phyloP scores from a whole-genome alignment of 2,329 filamentous ascomycete genomes.

The Daldinia sp. region DNA sequence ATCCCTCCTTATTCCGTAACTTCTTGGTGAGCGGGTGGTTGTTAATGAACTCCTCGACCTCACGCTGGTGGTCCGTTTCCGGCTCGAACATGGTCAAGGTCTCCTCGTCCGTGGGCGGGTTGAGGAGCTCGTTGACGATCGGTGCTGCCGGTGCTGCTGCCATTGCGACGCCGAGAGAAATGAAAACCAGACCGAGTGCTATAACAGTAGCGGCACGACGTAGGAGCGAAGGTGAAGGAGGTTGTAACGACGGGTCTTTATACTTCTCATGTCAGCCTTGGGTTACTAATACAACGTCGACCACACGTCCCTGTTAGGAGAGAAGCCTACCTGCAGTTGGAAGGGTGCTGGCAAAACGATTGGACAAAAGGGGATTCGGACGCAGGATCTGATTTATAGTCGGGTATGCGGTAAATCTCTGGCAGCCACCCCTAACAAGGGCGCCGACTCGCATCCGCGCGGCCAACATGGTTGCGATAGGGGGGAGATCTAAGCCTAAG shows the following conservation, averaged over 20 bases:
- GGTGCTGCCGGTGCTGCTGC: conserved; percentile 65
- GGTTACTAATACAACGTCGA: not conserved
- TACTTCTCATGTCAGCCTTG: conserved; percentile 14
- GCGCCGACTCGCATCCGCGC: conserved; percentile 41
- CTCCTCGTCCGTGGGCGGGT: conserved; percentile 75
- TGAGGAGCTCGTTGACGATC: conserved; percentile 61
- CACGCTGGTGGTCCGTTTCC: conserved; percentile 63
- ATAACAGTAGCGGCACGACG: conserved; percentile 61
- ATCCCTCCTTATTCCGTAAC: conserved; percentile 74
- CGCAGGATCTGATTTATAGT: conserved; percentile 36
- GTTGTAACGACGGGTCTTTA: conserved; percentile 38
- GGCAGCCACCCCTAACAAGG: conserved; percentile 35
- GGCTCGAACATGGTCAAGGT: conserved; percentile 75
- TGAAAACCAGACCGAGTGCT: conserved; percentile 62
- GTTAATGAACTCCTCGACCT: conserved; percentile 80
- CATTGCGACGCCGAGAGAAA: conserved; percentile 67
- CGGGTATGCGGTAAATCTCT: conserved; percentile 32
- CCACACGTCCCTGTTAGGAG: not conserved
- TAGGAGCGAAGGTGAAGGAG: conserved; percentile 55
- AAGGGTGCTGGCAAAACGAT: conserved; percentile 44
- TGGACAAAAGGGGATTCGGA: conserved; percentile 28
- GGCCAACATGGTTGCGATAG: conserved; percentile 34
- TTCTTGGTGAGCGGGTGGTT: conserved; percentile 78
- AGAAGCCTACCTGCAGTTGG: conserved; percentile 39
- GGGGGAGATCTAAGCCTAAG: not conserved